A percentile compares a stretch with the other conserved stretches of the same genome.
Evolutionary conservation across 208 protist genomes (phyloP).

Genomic region (Crithidia mellificae): DNA sequence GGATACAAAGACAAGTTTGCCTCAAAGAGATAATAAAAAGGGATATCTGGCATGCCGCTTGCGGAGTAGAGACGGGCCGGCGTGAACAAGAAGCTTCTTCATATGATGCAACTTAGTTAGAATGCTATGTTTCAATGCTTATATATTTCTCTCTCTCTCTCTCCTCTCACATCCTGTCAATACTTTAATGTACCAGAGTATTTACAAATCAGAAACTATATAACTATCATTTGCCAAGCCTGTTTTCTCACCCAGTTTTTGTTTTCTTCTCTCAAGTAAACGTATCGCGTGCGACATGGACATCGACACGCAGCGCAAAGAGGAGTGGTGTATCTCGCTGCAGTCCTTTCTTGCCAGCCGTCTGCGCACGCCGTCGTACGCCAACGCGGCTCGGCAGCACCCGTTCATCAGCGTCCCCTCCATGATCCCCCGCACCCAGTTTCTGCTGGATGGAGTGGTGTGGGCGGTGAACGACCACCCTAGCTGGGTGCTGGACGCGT

Average conservation of each 20-base stretch:
- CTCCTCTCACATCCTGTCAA: too few relatives aligned
- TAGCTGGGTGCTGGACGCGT: slow-evolving; percentile 54
- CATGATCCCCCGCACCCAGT: slow-evolving; percentile 67
- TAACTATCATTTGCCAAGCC: too few relatives aligned
- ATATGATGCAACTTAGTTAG: too few relatives aligned
- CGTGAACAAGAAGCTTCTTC: too few relatives aligned
- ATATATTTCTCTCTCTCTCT: too few relatives aligned
- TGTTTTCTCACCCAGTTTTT: not conserved
- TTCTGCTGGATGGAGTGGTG: slow-evolving; percentile 73
- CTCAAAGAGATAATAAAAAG: too few relatives aligned
- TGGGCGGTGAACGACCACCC: slow-evolving; percentile 72
- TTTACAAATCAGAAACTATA: too few relatives aligned
- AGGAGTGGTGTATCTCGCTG: slow-evolving; percentile 62
- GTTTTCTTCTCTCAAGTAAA: not conserved
- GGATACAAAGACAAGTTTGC: not conserved
- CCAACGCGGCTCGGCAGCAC: slow-evolving; percentile 34
- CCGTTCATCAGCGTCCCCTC: slow-evolving; percentile 45
- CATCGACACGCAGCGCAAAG: slow-evolving; percentile 37
- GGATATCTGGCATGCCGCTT: too few relatives aligned
- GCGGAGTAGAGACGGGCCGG: too few relatives aligned
- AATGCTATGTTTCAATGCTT: too few relatives aligned
- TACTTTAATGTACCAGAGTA: too few relatives aligned
- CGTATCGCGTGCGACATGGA: slow-evolving; percentile 22
- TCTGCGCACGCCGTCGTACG: slow-evolving; percentile 54
- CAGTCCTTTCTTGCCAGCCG: slow-evolving; percentile 59